Conservation (phyloP, 192 early-diverging fungal species). For the Coemansia sp. region DNA sequence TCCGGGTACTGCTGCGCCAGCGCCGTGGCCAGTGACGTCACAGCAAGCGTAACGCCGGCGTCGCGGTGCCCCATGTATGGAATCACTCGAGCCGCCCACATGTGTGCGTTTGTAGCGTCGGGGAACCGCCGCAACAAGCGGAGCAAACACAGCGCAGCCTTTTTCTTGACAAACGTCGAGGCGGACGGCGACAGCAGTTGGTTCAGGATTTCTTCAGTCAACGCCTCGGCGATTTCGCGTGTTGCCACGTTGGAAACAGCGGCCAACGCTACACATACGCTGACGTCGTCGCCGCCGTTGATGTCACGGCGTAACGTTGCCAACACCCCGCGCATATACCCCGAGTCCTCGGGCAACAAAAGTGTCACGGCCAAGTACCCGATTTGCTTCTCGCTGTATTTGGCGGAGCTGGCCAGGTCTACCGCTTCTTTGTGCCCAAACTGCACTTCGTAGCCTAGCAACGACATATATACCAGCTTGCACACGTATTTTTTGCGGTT, state of each 20-base stretch:
- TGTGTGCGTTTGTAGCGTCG: slow-evolving; percentile 78
- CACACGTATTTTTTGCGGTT: slow-evolving; percentile 99
- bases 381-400: slow-evolving; percentile 99
- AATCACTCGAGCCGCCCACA: slow-evolving; percentile 85
- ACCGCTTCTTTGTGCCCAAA: slow-evolving; percentile 98
- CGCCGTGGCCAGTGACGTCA: slow-evolving; percentile 83
- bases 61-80: slow-evolving; percentile 85
- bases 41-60: slow-evolving; percentile 81
- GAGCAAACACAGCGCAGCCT: slow-evolving; percentile 91
- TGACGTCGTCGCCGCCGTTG: slow-evolving; percentile 79
- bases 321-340: slow-evolving; percentile 79
- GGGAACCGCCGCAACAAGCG: slow-evolving; percentile 86
- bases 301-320: slow-evolving; percentile 89
- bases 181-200: slow-evolving; percentile 81
- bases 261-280: slow-evolving; percentile 88
- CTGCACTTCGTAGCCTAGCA: slow-evolving; percentile 97
- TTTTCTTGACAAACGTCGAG: slow-evolving; percentile 91
- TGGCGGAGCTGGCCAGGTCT: slow-evolving; percentile 80
- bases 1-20: slow-evolving; percentile 90
- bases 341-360: slow-evolving; percentile 84
- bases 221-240: slow-evolving; percentile 83
- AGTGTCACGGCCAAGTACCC: slow-evolving; percentile 96
- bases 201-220: slow-evolving; percentile 80
- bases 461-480: slow-evolving; percentile 99
- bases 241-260: slow-evolving; percentile 97